Evolutionary conservation across 768 basidiomycete genomes (phyloP), one percentile per base, ranked within the genome.

Genomic region (Melanogaster broomeanus): DNA sequence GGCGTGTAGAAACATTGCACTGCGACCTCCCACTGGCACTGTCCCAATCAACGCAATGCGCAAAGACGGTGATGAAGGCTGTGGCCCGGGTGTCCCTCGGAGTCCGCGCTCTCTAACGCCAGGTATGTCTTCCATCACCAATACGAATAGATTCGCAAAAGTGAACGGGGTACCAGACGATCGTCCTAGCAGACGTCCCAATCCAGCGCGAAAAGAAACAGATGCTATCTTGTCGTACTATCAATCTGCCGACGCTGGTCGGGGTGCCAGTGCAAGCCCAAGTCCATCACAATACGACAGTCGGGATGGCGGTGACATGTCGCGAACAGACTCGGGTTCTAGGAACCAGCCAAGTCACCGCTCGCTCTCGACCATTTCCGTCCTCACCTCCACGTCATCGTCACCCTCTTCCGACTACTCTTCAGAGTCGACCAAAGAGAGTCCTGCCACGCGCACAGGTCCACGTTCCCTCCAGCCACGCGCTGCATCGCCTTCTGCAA

Each of bases 331-430:
- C 41, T 42, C 56, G 30, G 42, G 53, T 37, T 56, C 56, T 45
- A 43, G 28, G 41, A 51, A 47, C 52, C n/a, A 48, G 7, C 34
- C 45, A 38, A 49, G 43, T 48, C 43, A 39, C 50, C 42, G 53
- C 31, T 49, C 47, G 28, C 39, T 34, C 19, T 55, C 48, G 25
- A 49, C 41, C 18, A 45, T 41, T 16, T 49, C 62, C 47, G n/a
- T n/a, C n/a, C n/a, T n/a, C n/a, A 42, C 55, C 45, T 47, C 57
- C n/a, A 51, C 58, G 45, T 45, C 49, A 7, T 72, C 78, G 4
- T 71, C 78, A 4, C 75, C 77, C 11, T 74, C 74, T 21, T 81
- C 81, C 18, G 75, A 79, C 57, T 80, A 82, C 57, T 81, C 78
- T n/a, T 73, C 71, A 27, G 74, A 77, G 30, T 75, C 77, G 6